Conservation (phyloP, 2,329 filamentous ascomycete species). For the Talaromyces albobiverticillius region DNA sequence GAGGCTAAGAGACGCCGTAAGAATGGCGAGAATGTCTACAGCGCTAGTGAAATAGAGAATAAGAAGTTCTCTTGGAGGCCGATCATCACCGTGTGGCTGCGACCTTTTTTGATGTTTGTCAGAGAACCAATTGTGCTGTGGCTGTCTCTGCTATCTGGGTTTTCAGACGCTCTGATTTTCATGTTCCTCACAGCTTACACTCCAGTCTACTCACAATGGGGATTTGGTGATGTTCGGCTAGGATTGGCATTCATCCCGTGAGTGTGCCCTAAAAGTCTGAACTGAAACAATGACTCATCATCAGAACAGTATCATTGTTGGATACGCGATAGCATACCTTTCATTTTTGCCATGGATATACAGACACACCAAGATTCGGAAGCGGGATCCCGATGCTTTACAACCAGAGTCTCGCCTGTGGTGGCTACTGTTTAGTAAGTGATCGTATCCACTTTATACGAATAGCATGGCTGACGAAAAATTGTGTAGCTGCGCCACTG, state of each 20-base stretch:
- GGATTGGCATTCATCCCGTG: conserved; percentile 55
- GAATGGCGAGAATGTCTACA: conserved; percentile 62
- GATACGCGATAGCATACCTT: conserved; percentile 57
- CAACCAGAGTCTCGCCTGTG: conserved; percentile 62
- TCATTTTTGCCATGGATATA: conserved; percentile 55
- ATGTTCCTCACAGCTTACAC: conserved; percentile 63
- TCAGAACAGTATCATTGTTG: conserved; percentile 45
- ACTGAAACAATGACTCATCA: not conserved
- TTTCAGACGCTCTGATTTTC: conserved; percentile 65
- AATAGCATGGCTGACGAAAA: conserved; percentile 1
- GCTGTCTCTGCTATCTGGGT: conserved; percentile 62
- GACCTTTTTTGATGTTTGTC: conserved; percentile 63
- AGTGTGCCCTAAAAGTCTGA: conserved; percentile 19
- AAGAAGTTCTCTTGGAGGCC: conserved; percentile 57
- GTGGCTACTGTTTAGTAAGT: conserved; percentile 54
- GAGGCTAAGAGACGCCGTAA: conserved; percentile 57
- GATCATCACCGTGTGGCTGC: conserved; percentile 56
- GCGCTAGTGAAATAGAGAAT: conserved; percentile 66
- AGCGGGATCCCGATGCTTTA: conserved; percentile 43
- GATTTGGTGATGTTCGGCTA: conserved; percentile 49
- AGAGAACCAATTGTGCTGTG: conserved; percentile 63
- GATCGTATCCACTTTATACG: not conserved
- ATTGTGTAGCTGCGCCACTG: conserved; percentile 49
- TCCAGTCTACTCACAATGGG: conserved; percentile 60
- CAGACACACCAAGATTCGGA: conserved; percentile 40